These are phyloP conservation scores for Heliamphora pulchella DNA, from an alignment of 179 eudicot genomes.

Conservation along the genomic window DNA sequence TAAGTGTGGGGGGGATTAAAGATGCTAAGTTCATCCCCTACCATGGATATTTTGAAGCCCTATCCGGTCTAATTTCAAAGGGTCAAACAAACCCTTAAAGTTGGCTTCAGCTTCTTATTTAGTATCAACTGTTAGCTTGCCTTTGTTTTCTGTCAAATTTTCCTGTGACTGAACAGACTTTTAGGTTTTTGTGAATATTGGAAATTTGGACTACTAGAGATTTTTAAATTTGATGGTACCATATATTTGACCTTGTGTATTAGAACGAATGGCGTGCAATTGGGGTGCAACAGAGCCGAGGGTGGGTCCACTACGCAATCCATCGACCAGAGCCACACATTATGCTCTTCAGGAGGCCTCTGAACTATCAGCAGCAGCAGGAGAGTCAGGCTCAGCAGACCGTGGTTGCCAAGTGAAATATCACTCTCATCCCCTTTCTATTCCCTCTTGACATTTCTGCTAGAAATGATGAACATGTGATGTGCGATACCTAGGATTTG, in stretches of 20 bases:
- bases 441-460: conserved; percentile 9
- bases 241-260: conserved; percentile 5
- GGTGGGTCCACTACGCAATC: conserved; percentile 92
- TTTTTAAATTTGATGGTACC: neutral
- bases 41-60: neutral
- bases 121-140: neutral
- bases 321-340: conserved; percentile 97
- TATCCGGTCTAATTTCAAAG: neutral
- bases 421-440: neutral
- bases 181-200: neutral
- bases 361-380: conserved; percentile 88
- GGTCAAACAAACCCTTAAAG: neutral
- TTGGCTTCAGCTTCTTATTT: neutral
- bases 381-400: conserved; percentile 45
- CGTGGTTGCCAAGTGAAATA: conserved; percentile 48
- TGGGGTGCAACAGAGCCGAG: conserved; percentile 91
- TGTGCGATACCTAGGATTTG: neutral
- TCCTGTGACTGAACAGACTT: neutral
- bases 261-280: conserved; percentile 91
- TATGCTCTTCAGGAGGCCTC: conserved; percentile 93
- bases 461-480: conserved; percentile 21
- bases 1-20: too few species aligned
- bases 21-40: neutral
- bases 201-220: neutral
- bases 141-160: neutral